Base-by-base conservation (phyloP, 2,329 filamentous ascomycete species). In the Byssothecium circinans region DNA sequence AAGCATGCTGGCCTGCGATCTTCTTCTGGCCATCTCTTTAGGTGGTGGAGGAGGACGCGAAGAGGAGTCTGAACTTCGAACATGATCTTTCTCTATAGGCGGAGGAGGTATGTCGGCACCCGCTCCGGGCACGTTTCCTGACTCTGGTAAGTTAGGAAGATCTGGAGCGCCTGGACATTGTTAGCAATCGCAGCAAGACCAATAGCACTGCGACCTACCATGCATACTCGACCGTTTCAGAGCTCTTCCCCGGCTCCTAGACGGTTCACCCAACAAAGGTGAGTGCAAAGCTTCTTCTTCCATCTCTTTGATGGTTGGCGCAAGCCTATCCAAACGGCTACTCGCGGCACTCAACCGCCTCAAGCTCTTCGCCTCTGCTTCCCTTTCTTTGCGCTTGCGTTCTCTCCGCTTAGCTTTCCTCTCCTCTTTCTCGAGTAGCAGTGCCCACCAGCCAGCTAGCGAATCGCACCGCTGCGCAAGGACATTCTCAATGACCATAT, bases 401-500 rank as follows among this genome's bases (percentile, higher is more conserved):
- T 96, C 91, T 53, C 86, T 80, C 51, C 91, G 80, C 52, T 76
- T 81, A 55, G 91, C 86, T 70, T 99, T 99, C 8, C 91, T 84
- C 67, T 91, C 84, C 66, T 99, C 94, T 69, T 97, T 99, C 65
- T 97, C 94, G 8, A 97, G 84, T 32, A 99, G 75, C 22, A 99
- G 73, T 2, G 89, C 88, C 94, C 94, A 99, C 94, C 94, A 99
- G 5, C 94, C 94, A 41, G 91, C 89, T 40, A 99, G 75, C 5
- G 87, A 82, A 71, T 99, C 92, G 65, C 94, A 97, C 56, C 89
- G 82, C 68, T 96, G 90, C 3, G 91, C 84, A 29, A 96, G 73
- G 2, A 99, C 94, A 61, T 94, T 95, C 67, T 97, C 92, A 54
- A 97, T 92, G 7, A 99, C 89, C 51, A 87, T 82, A 66, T 99